A percentile compares a stretch with the other conserved stretches of the same genome.
phyloP scores from a whole-genome alignment of 768 basidiomycete genomes.

The Tylopilus rubrobrunneus region DNA sequence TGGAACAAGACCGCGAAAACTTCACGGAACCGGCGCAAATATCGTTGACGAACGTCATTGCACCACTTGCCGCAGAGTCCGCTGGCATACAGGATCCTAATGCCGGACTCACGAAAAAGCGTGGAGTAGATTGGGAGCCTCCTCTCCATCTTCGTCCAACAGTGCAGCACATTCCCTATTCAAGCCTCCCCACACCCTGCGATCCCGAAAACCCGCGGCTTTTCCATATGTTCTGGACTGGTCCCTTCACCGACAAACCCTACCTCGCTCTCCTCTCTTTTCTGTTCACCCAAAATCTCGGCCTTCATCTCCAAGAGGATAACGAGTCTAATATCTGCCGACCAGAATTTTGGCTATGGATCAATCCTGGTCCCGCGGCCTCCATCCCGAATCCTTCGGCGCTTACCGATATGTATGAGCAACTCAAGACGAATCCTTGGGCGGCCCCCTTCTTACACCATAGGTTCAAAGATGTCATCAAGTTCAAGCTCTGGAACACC shows the following conservation, averaged over 20 bases:
- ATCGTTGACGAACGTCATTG: slow-evolving; percentile 30
- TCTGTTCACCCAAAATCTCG: slow-evolving; percentile 93
- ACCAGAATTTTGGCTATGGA: slow-evolving; percentile 97
- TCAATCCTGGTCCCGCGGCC: slow-evolving; percentile 96
- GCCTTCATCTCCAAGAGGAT: slow-evolving; percentile 63
- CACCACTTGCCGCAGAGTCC: slow-evolving; percentile 28
- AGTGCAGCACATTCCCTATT: slow-evolving; percentile 51
- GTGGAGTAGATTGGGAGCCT: slow-evolving; percentile 59
- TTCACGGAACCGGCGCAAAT: slow-evolving; percentile 34
- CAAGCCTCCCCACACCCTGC: slow-evolving; percentile 60
- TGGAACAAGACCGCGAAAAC: slow-evolving; percentile 52
- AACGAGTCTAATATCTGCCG: slow-evolving; percentile 53
- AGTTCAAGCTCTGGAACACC: slow-evolving; percentile 98
- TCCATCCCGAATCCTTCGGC: slow-evolving; percentile 83
- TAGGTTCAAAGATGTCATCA: slow-evolving; percentile 86
- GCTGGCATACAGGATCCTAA: slow-evolving; percentile 43
- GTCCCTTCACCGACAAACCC: slow-evolving; percentile 97
- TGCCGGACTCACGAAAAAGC: slow-evolving; percentile 53
- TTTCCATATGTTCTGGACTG: slow-evolving; percentile 99
- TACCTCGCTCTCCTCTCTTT: slow-evolving; percentile 94
- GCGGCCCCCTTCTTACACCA: slow-evolving; percentile 91
- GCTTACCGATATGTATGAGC: slow-evolving; percentile 74
- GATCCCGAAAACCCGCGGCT: slow-evolving; percentile 82
- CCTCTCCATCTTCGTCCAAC: slow-evolving; percentile 45
- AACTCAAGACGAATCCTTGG: slow-evolving; percentile 86